Conservation (phyloP, 176 grass and related monocot genomes). For the Bothriochloa decipiens region DNA sequence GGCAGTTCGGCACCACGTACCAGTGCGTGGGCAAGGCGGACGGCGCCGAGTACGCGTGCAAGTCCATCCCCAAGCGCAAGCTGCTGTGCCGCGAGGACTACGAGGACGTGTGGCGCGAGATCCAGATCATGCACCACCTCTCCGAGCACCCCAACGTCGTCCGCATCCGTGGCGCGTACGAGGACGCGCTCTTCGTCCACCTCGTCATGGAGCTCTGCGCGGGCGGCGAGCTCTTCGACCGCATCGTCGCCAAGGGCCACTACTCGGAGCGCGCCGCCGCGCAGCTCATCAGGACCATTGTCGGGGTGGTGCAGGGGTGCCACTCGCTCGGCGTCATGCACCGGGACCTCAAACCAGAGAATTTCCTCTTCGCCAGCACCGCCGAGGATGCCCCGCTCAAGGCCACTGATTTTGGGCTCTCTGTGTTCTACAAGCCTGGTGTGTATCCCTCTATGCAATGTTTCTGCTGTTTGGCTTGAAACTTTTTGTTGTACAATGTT, state of each 20-base stretch:
- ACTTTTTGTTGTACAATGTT: slow-evolving; percentile 8
- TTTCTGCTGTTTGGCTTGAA: background rate
- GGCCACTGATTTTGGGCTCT: slow-evolving; percentile 95
- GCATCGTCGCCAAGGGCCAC: slow-evolving; percentile 87
- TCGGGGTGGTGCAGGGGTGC: slow-evolving; percentile 87
- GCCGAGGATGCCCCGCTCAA: slow-evolving; percentile 86
- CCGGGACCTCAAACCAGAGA: slow-evolving; percentile 92
- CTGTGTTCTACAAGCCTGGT: slow-evolving; percentile 91
- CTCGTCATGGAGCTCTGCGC: slow-evolving; percentile 97
- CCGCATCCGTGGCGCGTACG: slow-evolving; percentile 77
- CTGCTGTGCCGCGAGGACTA: slow-evolving; percentile 96
- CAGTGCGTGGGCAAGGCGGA: slow-evolving; percentile 77
- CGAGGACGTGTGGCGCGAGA: slow-evolving; percentile 96
- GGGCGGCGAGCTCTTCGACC: slow-evolving; percentile 93
- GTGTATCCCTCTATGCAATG: slow-evolving; percentile 1
- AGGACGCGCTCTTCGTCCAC: slow-evolving; percentile 92
- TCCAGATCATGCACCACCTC: slow-evolving; percentile 99
- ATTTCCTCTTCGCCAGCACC: slow-evolving; percentile 84
- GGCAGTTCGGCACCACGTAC: slow-evolving; percentile 96
- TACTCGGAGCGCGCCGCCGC: slow-evolving; percentile 86
- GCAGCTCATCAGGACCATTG: slow-evolving; percentile 83
- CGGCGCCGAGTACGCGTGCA: slow-evolving; percentile 82
- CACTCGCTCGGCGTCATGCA: slow-evolving; percentile 98
- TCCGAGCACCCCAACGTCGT: slow-evolving; percentile 94
- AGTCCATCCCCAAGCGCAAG: slow-evolving; percentile 97